Base-by-base conservation (phyloP, 2,329 filamentous ascomycete genomes). In the Fusarium temperatum region DNA sequence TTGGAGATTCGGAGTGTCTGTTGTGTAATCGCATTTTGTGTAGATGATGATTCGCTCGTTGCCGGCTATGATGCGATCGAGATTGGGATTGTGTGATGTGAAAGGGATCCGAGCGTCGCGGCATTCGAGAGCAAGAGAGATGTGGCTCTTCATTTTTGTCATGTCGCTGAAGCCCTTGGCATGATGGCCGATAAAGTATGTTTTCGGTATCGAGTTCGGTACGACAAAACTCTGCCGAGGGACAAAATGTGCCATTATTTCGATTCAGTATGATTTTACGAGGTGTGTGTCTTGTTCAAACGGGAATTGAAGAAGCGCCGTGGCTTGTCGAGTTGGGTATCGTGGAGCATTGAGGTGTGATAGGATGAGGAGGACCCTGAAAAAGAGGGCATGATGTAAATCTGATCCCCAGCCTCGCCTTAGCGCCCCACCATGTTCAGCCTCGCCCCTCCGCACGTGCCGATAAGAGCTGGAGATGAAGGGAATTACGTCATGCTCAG, bases 151-250 rank as follows among this genome's bases (percentile, higher is more conserved):
- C 80, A 93, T 88, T 81, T 94, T 93, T 92, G 98, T 98, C 81
- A 93, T 92, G 54, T 89, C 86, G 38, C 98, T 87, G 45, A 78
- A 65, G 22, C 94, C 96, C 15, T 93, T 89, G 69, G 90, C 90
- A 86, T 99, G 96, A 84, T 99, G 96, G 71, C 96, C 96, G 53
- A 98, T 89, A 85, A 94, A 99, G 85, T 98, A 99, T 67, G 96
- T 96, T 74, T 94, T 91, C 44, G 93, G 92, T 70, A 98, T 92
- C 59, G 91, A 93, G 48, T 85, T 79, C 62, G 96, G 92, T 48
- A 91, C 85, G 44, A 92, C 90, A 82, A 97, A 98, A 60, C 85
- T 84, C 74, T 86, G 82, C 77, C 96, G 94, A 32, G 96, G 94
- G 47, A 92, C 82, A 84, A 98, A 97, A 77, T 75, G 76, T 36